Evolutionary conservation across 2,329 filamentous ascomycete species (phyloP).

Genomic region (Exserohilum turcica): DNA sequence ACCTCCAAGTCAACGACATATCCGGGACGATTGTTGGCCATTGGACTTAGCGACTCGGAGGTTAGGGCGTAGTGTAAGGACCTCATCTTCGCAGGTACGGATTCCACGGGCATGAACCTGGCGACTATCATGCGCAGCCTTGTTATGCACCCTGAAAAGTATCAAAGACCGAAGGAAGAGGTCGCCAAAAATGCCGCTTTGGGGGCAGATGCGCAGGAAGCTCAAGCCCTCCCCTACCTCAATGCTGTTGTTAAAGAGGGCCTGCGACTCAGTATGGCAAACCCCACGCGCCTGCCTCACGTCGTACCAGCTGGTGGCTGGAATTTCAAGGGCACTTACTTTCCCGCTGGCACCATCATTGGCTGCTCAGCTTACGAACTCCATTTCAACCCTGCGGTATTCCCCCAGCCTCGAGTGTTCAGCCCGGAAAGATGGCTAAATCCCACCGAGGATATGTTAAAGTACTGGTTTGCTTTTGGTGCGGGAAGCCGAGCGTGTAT

Average conservation of each 20-base stretch:
- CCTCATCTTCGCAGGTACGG: constrained; percentile 46
- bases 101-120: constrained; percentile 37
- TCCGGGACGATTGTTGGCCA: constrained; percentile 54
- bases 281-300: constrained; percentile 40
- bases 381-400: constrained; percentile 30
- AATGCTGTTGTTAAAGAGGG: constrained; percentile 55
- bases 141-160: constrained; percentile 25
- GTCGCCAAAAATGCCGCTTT: constrained; percentile 20
- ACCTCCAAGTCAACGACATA: constrained; percentile 50
- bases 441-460: constrained; percentile 39
- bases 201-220: constrained; percentile 17
- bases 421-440: constrained; percentile 43
- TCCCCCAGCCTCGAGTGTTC: constrained; percentile 25
- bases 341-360: constrained; percentile 32
- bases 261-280: constrained; percentile 51
- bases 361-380: constrained; percentile 38
- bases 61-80: constrained; percentile 60
- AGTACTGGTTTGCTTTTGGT: constrained; percentile 40
- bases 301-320: constrained; percentile 36
- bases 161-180: constrained; percentile 28
- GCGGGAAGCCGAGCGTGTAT: constrained; percentile 41
- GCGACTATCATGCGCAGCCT: constrained; percentile 30
- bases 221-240: constrained; percentile 49
- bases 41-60: constrained; percentile 52
- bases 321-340: constrained; percentile 30